Evolutionary conservation across 2,329 filamentous ascomycete genomes (phyloP), one percentile per base, ranked within the genome.

Genomic region (Penicillium olsonii): DNA sequence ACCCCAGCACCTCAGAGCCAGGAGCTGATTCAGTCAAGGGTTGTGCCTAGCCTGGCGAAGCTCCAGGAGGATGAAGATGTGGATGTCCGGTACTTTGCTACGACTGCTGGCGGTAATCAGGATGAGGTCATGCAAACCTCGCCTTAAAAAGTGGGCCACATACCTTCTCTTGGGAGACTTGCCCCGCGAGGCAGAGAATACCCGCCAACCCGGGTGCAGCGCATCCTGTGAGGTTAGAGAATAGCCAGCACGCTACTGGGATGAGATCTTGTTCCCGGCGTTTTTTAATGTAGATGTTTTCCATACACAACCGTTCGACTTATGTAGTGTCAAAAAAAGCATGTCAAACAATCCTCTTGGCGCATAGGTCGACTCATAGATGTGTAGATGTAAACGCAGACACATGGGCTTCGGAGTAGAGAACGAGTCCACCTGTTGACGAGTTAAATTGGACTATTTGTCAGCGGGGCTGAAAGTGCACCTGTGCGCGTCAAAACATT

Each of bases 11-110:
- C 86, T 37, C 82, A 83, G 64, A 88, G 87, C 45, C 83, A 86
- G 63, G 86, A 92, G 64, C 80, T 96, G 59, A 94, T 96, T 67
- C 85, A 90, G 71, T 84, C 90, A 73, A 87, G 89, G 67, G 87
- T 97, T 68, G 75, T 96, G 67, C 92, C 92, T 20, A 92, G 90
- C 69, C 77, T 99, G 62, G 88, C 92, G 78, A 96, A 96, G 79
- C 80, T 99, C 66, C 92, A 96, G 78, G 88, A 92, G 76, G 94
- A 99, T 69, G 90, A 95, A 60, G 94, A 99, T 75, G 92, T 97
- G 62, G 94, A 99, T 75, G 94, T 99, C 66, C 85, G 94, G 72
- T 99, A 92, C 79, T 99, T 96, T 75, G 94, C 94, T 57, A 95
- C 91, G 54, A 95, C 90, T 57, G 92, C 94, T 41, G 87, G 87